A percentile compares a stretch with the other conserved stretches of the same genome.
Conservation (phyloP, 441 rosid species). For the Biscutella laevigata region DNA sequence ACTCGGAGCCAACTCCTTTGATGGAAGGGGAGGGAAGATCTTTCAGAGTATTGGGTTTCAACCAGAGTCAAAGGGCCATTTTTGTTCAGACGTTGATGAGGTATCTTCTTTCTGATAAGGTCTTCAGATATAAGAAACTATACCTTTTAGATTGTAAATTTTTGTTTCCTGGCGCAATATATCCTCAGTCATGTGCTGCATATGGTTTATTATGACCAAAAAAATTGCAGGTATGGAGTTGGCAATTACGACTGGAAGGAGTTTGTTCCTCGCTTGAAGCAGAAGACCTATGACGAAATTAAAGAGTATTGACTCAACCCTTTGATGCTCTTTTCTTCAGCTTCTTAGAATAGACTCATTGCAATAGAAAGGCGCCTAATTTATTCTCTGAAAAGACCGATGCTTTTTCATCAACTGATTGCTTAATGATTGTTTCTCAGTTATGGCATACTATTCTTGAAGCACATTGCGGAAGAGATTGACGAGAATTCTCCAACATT, state of each 20-base stretch:
- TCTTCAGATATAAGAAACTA: background rate
- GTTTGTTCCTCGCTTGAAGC: conserved; percentile 48
- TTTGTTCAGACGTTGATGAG: conserved; percentile 63
- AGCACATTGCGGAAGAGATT: conserved; percentile 52
- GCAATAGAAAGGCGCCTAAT: background rate
- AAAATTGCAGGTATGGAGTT: conserved; percentile 79
- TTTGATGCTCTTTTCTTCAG: conserved; percentile 4
- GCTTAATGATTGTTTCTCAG: conserved; percentile 28
- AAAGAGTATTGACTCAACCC: conserved; percentile 34
- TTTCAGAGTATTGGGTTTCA: conserved; percentile 68
- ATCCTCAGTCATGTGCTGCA: too few species aligned
- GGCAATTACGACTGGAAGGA: conserved; percentile 75
- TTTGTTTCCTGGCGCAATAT: too few species aligned
- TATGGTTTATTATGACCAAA: too few species aligned
- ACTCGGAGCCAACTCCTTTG: conserved; percentile 49
- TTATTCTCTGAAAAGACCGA: background rate
- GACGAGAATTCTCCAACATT: conserved; percentile 41
- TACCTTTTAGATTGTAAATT: background rate
- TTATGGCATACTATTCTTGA: conserved; percentile 58
- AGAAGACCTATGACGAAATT: conserved; percentile 67
- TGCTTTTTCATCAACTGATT: background rate
- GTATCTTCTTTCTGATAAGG: conserved; percentile 29
- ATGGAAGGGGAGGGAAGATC: conserved; percentile 81
- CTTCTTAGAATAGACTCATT: too few species aligned
- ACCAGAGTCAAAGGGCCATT: conserved; percentile 51